A percentile compares a stretch with the other conserved stretches of the same genome.
phyloP scores from a whole-genome alignment of 2,329 filamentous ascomycete genomes.

The Pleoardoris graminearum region DNA sequence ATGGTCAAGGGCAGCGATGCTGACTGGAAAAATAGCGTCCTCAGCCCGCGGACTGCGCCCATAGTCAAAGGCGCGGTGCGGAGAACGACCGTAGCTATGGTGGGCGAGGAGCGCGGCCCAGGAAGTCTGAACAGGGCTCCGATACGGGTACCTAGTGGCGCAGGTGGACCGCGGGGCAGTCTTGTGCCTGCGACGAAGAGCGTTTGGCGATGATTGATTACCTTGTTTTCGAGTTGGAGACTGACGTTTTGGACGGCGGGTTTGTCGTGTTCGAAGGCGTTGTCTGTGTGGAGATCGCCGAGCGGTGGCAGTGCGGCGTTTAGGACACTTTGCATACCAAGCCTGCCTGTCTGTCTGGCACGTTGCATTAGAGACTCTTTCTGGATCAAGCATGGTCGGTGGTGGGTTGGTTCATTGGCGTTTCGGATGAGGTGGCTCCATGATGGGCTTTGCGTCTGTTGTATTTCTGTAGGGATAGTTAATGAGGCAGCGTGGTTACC shows the following conservation, averaged over 20 bases:
- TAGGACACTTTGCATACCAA: neutral
- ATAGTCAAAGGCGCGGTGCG: conserved; percentile 57
- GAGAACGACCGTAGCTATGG: conserved; percentile 42
- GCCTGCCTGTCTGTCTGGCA: neutral
- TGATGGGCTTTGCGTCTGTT: neutral
- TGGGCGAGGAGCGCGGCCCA: conserved; percentile 33
- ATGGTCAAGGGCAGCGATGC: conserved; percentile 66
- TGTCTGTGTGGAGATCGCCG: conserved; percentile 1
- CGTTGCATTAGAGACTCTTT: neutral
- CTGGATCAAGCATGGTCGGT: conserved; percentile 2
- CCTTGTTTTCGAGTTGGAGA: conserved; percentile 4
- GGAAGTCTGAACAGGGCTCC: conserved; percentile 34
- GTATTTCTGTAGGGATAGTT: neutral
- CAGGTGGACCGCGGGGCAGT: conserved; percentile 33
- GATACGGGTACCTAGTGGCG: conserved; percentile 38
- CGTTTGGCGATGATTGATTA: conserved; percentile 44
- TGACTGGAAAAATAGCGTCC: conserved; percentile 59
- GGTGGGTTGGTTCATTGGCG: neutral
- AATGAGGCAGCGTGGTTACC: neutral
- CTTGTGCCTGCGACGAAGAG: conserved; percentile 35
- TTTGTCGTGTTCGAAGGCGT: neutral
- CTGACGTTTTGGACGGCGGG: conserved; percentile 8
- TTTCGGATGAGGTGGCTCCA: neutral
- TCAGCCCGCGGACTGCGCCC: conserved; percentile 64
- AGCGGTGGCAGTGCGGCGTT: conserved; percentile 9